Conservation (phyloP, 108 stramenopile species). For the Craspedostauros australis region DNA sequence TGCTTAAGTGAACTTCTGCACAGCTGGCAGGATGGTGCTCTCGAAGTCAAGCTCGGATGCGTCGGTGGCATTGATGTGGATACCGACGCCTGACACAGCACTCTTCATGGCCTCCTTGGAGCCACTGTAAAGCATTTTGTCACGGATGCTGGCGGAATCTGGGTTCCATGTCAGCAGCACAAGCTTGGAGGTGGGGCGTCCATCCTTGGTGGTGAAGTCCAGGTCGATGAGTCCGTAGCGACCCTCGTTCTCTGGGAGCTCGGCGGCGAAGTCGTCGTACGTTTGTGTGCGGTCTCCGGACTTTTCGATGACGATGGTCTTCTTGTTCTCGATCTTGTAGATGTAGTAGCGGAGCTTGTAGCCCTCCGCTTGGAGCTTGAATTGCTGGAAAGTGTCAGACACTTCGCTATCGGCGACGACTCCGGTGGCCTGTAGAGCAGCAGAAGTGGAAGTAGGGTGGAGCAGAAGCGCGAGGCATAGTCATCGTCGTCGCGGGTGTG, state of each 20-base stretch:
- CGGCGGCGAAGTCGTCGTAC: constrained; percentile 77
- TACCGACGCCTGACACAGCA: constrained; percentile 79
- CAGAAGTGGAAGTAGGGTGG: too few species aligned
- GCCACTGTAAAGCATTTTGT: constrained; percentile 93
- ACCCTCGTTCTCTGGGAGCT: constrained; percentile 83
- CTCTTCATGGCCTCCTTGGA: constrained; percentile 89
- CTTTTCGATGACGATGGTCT: constrained; percentile 72
- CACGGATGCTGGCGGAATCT: constrained; percentile 76
- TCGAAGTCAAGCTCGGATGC: constrained; percentile 80
- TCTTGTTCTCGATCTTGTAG: constrained; percentile 79
- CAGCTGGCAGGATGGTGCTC: constrained; percentile 64
- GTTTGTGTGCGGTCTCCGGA: constrained; percentile 47
- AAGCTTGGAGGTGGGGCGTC: constrained; percentile 88
- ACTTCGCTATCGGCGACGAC: constrained; percentile 74
- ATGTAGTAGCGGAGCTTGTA: constrained; percentile 77
- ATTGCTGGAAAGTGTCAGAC: constrained; percentile 54
- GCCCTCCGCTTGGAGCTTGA: constrained; percentile 74
- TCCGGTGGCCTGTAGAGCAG: constrained; percentile 67
- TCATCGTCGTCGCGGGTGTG: neutral
- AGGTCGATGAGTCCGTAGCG: constrained; percentile 91
- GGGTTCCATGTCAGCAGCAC: constrained; percentile 94
- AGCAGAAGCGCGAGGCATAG: too few species aligned
- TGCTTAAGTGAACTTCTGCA: constrained; percentile 74
- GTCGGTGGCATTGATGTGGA: constrained; percentile 87
- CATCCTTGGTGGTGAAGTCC: constrained; percentile 83